These are phyloP conservation scores for Epichloe gansuensis DNA, from an alignment of 2,329 filamentous ascomycete genomes.

Conservation along the genomic window DNA sequence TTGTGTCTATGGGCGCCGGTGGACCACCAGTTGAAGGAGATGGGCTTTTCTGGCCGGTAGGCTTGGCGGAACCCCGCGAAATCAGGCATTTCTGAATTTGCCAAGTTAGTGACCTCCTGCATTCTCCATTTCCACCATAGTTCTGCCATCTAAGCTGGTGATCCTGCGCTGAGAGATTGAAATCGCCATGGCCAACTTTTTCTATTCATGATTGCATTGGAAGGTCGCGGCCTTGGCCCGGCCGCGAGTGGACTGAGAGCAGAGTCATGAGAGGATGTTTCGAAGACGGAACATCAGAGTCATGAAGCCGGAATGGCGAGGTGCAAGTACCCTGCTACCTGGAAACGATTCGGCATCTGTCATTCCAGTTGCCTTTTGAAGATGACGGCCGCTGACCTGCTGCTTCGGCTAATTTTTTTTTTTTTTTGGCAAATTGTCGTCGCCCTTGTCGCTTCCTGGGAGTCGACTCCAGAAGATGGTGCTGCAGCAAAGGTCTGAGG, in stretches of 20 bases:
- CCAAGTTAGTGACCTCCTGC: slow-evolving; percentile 14
- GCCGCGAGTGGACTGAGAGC: not conserved
- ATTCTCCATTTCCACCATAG: not conserved
- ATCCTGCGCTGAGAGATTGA: not conserved
- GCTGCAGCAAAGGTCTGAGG: not conserved
- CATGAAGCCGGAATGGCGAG: not conserved
- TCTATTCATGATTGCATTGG: not conserved
- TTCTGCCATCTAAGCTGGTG: not conserved
- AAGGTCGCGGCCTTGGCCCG: not conserved
- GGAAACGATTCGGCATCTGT: not conserved
- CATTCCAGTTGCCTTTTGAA: not conserved
- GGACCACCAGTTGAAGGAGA: slow-evolving; percentile 35
- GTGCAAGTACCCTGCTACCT: not conserved
- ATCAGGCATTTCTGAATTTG: slow-evolving; percentile 40
- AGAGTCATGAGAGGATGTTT: not conserved
- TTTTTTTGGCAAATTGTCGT: not conserved
- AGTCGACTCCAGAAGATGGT: not conserved
- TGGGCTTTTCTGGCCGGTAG: slow-evolving; percentile 40
- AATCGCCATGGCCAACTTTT: not conserved
- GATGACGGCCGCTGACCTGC: not conserved
- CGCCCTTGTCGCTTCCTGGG: not conserved
- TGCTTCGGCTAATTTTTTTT: not conserved
- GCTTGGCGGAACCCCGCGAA: slow-evolving; percentile 43
- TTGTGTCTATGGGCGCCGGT: slow-evolving; percentile 27
- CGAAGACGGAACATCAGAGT: not conserved